Percentiles rank a stretch among this genome's conserved stretches.
phyloP scores from a whole-genome alignment of 2,329 filamentous ascomycete species.

The Talaromyces funiculosus region DNA sequence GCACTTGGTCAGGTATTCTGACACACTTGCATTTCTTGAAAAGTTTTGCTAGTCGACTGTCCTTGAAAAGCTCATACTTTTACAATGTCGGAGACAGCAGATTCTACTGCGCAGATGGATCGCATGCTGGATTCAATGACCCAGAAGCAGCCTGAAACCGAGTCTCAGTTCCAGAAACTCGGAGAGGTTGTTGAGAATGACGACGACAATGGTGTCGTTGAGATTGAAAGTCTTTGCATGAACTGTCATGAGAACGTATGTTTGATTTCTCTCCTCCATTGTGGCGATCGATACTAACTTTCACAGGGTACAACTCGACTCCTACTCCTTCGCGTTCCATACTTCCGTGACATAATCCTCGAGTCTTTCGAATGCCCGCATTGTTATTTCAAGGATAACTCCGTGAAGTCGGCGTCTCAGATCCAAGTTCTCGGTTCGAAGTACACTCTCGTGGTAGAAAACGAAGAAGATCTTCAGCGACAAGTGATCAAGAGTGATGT shows the following conservation, averaged over 20 bases:
- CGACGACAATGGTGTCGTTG: slow-evolving; percentile 40
- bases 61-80: not conserved
- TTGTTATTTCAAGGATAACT: slow-evolving; percentile 84
- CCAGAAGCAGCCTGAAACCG: slow-evolving; percentile 14
- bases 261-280: slow-evolving; percentile 5
- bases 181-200: slow-evolving; percentile 34
- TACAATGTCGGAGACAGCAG: slow-evolving; percentile 13
- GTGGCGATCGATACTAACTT: slow-evolving; percentile 11
- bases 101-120: slow-evolving; percentile 13
- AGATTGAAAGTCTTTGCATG: slow-evolving; percentile 72
- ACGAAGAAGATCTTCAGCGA: slow-evolving; percentile 67
- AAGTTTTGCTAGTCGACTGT: not conserved
- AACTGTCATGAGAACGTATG: slow-evolving; percentile 72
- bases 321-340: slow-evolving; percentile 86
- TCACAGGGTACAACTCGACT: slow-evolving; percentile 75
- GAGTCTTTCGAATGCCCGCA: slow-evolving; percentile 94
- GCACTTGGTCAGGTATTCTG: not conserved
- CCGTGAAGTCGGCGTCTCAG: slow-evolving; percentile 85
- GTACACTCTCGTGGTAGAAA: slow-evolving; percentile 75
- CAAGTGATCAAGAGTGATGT: slow-evolving; percentile 91
- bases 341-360: slow-evolving; percentile 94
- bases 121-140: slow-evolving; percentile 15
- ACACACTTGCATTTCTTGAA: no score
- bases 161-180: slow-evolving; percentile 35
- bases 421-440: slow-evolving; percentile 84